Base-by-base conservation (phyloP, 176 grass and related monocot genomes). In the Raddia distichophylla region DNA sequence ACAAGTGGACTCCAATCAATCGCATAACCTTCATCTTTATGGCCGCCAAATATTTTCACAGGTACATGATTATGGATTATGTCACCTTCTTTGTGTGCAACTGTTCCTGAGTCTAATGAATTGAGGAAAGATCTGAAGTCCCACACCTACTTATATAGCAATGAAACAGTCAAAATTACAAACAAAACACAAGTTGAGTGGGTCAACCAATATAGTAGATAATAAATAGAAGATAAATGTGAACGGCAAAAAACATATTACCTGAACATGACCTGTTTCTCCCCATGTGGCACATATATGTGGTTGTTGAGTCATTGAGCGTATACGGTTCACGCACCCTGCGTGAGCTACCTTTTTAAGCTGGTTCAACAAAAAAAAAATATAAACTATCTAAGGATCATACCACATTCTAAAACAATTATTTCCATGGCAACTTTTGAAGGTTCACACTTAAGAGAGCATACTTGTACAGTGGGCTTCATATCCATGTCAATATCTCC, bases 201-300 rank as follows among this genome's bases (percentile, higher is more conserved):
- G 52, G 84, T n/a, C 32, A 79, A 52, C 13, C 18, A 60, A 32
- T 13, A 52, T 46, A 50, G 56, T 33, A 56, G 27, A 77, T 32
- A 22, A 27, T 27, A 27, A 27, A 27, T 27, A 27, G 27, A 27
- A 64, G 56, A 47, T 52, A 35, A 53, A 68, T 9, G 9, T 51
- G 35, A 44, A 7, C 16, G 35, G 33, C 40, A 40, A 79, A 86
- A 10, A 86, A 10, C 70, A 11, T 75, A 89, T 65, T 87, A 98
- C 92, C 95, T 98, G 92, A 70, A 94, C 92, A 94, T 94, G 87
- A 72, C 92, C 95, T 77, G 84, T 87, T 63, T 87, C 92, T 79
- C 87, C 92, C 92, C 92, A 98, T 44, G 95, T 91, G 66, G 92
- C 95, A 84, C 95, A 94, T 78, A 98, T 49, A 80, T 98, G 95